Evolutionary conservation across 306 rosid species (phyloP).

Genomic region (Trifolium fragiferum): DNA sequence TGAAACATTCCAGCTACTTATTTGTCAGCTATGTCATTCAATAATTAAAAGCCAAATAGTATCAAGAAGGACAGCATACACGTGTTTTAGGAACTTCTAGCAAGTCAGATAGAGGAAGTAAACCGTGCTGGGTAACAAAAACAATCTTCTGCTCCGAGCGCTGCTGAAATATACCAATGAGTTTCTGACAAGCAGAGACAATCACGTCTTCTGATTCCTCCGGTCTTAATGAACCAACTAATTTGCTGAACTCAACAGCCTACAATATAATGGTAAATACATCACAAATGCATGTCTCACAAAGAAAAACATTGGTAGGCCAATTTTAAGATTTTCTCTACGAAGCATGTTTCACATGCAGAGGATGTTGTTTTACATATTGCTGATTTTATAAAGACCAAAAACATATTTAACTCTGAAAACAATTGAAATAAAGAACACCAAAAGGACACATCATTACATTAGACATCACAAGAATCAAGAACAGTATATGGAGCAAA

Average conservation of each 20-base stretch:
- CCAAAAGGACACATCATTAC: constrained; percentile 8
- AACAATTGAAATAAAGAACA: constrained; percentile 9
- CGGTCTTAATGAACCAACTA: constrained; percentile 79
- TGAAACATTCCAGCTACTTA: constrained; percentile 48
- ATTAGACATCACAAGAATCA: constrained; percentile 29
- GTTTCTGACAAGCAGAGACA: constrained; percentile 89
- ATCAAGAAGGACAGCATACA: constrained; percentile 59
- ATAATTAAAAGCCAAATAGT: constrained; percentile 21
- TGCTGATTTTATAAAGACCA: neutral
- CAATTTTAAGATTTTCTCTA: constrained; percentile 14
- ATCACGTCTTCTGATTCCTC: constrained; percentile 91
- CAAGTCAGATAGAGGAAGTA: constrained; percentile 89
- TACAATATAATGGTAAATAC: constrained; percentile 45
- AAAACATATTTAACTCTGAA: neutral
- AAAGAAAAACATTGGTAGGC: constrained; percentile 23
- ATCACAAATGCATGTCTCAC: constrained; percentile 38
- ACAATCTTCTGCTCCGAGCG: constrained; percentile 95
- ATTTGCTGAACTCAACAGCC: constrained; percentile 96
- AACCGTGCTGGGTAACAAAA: constrained; percentile 91
- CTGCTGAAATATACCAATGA: constrained; percentile 77
- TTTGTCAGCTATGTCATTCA: constrained; percentile 33
- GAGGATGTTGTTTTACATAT: neutral
- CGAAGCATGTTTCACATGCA: constrained; percentile 29
- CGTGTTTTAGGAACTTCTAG: constrained; percentile 87
- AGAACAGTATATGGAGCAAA: neutral